Conservation (phyloP, 2,329 filamentous ascomycete species). For the Dothiorella sarmentorum region DNA sequence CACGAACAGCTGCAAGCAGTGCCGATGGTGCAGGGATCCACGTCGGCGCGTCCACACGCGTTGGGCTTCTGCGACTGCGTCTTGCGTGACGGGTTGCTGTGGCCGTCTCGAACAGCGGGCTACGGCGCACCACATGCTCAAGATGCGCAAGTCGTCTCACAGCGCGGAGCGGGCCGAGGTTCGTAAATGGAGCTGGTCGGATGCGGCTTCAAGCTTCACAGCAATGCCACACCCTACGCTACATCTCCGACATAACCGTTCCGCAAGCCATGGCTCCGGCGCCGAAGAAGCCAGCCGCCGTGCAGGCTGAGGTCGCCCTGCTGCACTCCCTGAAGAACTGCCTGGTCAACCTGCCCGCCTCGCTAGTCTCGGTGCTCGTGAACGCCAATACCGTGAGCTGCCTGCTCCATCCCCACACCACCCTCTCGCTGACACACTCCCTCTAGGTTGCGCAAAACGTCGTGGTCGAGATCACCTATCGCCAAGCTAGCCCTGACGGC, state of each 20-base stretch:
- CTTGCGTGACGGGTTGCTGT: neutral
- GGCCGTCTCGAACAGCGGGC: neutral
- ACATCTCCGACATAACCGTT: slow-evolving; percentile 16
- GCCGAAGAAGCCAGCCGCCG: slow-evolving; percentile 36
- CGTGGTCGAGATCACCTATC: slow-evolving; percentile 83
- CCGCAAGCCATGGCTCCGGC: slow-evolving; percentile 30
- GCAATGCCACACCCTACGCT: slow-evolving; percentile 14
- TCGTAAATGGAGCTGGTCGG: slow-evolving; percentile 18
- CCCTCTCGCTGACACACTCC: slow-evolving; percentile 34
- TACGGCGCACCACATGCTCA: neutral
- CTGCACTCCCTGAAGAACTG: slow-evolving; percentile 83
- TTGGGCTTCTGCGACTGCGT: neutral
- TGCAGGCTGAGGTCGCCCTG: slow-evolving; percentile 78
- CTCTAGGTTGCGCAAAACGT: slow-evolving; percentile 89
- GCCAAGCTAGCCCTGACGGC: slow-evolving; percentile 52
- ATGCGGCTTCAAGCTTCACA: slow-evolving; percentile 16
- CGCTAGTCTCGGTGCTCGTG: slow-evolving; percentile 77
- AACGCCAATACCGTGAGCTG: slow-evolving; percentile 80
- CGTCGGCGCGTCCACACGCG: slow-evolving; percentile 8
- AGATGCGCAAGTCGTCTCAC: neutral
- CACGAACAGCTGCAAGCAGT: slow-evolving; percentile 4
- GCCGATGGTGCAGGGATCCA: neutral
- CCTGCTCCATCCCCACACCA: slow-evolving; percentile 40
- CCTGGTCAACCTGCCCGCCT: slow-evolving; percentile 84
- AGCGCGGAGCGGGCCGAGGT: slow-evolving; percentile 20